Conservation (phyloP, 768 basidiomycete genomes). For the Boletus sp. region DNA sequence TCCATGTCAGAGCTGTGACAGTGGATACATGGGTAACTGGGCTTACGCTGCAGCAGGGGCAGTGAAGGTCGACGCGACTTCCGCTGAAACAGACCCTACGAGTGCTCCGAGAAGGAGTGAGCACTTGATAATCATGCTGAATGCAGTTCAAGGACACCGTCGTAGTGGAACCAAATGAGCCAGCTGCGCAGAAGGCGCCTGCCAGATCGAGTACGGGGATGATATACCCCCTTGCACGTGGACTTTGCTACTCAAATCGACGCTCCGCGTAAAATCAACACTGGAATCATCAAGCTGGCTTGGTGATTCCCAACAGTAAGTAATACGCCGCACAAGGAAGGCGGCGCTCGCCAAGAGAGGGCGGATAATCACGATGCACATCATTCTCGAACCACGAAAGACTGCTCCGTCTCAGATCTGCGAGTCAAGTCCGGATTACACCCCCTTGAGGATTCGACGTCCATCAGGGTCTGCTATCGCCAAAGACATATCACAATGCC, state of each 20-base stretch:
- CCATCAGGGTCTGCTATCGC: not conserved
- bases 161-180: too few species aligned
- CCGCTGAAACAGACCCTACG: slow-evolving; percentile 20
- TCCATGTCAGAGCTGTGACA: not conserved
- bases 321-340: not conserved
- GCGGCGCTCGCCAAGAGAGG: not conserved
- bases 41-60: slow-evolving; percentile 29
- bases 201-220: not conserved
- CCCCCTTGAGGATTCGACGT: not conserved
- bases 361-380: not conserved
- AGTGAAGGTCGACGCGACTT: slow-evolving; percentile 26
- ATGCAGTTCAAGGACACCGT: not conserved
- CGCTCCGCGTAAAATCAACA: not conserved
- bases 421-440: not conserved
- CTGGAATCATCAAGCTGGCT: not conserved
- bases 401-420: not conserved
- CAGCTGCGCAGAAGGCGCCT: not conserved
- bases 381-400: not conserved
- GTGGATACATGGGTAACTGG: not conserved
- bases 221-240: slow-evolving; percentile 18
- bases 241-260: not conserved
- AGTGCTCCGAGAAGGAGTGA: slow-evolving; percentile 13
- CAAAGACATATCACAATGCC: not conserved
- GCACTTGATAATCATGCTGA: slow-evolving; percentile 14
- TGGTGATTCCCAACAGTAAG: not conserved